Percentiles rank a stretch among this genome's conserved stretches.
phyloP scores from a whole-genome alignment of 2,329 filamentous ascomycete species.

The Shiraia bambusicola region DNA sequence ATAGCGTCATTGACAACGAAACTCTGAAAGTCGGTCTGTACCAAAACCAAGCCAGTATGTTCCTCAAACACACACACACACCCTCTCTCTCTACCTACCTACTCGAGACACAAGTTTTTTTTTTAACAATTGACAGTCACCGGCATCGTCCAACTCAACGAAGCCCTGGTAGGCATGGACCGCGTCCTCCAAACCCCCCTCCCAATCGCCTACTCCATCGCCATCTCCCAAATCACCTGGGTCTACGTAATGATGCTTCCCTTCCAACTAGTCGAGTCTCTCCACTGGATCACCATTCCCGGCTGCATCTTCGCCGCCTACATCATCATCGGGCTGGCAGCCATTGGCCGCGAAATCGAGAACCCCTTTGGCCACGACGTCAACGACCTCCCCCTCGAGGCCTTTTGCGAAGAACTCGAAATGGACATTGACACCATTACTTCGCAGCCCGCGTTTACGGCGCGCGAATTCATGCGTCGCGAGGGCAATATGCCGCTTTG shows the following conservation, averaged over 20 bases:
- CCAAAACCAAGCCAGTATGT: constrained; percentile 56
- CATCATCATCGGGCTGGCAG: constrained; percentile 77
- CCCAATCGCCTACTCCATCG: constrained; percentile 79
- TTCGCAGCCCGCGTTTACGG: constrained; percentile 55
- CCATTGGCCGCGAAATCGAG: constrained; percentile 80
- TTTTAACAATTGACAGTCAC: constrained; percentile 49
- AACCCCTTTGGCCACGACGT: constrained; percentile 84
- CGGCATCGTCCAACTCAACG: constrained; percentile 65
- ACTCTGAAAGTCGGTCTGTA: constrained; percentile 60
- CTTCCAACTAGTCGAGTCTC: constrained; percentile 69
- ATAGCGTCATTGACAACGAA: constrained; percentile 59
- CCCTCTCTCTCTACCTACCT: too few relatives aligned
- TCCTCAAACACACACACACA: too few relatives aligned
- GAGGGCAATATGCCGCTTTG: constrained; percentile 58
- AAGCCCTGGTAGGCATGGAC: constrained; percentile 71
- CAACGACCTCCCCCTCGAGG: constrained; percentile 67
- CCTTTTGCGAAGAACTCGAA: constrained; percentile 73
- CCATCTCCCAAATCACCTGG: constrained; percentile 84
- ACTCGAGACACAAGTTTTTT: too few relatives aligned
- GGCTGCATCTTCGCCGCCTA: constrained; percentile 72
- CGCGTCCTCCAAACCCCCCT: constrained; percentile 80
- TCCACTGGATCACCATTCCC: constrained; percentile 76
- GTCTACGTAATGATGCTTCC: constrained; percentile 78
- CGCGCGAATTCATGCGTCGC: constrained; percentile 54
- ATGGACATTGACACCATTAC: constrained; percentile 74